Base-by-base conservation (phyloP, 192 early-diverging fungal genomes). In the Coemansia sp. region DNA sequence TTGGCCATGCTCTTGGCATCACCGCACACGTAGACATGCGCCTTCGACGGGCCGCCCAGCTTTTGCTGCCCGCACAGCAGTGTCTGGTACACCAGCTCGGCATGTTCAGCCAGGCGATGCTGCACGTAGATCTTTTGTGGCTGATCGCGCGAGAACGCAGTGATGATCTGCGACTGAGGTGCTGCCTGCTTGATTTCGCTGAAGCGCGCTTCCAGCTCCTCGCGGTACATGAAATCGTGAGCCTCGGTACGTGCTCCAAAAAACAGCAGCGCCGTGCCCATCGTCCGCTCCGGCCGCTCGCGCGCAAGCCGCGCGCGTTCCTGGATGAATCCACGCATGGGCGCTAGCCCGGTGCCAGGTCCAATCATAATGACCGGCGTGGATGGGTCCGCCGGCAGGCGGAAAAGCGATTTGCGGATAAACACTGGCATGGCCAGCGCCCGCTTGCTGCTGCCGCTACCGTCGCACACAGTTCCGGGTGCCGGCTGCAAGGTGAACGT, bases 281-380 rank as follows among this genome's bases (percentile, higher is more conserved):
- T 66, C 31, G 82, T 80, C 29, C 19, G 27, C 10, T 77, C 82
- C 23, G 85, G 77, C 9, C 18, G 9, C 19, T 80, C 84, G 51
- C 81, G 80, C 2, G 63, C 64, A 27, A 81, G 74, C 37, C 61
- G 46, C 4, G 87, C 84, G 43, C 97, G 90, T 62, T 99, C 97
- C 49, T 88, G 86, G 9, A 97, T 65, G 60, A 99, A 99, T 4
- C 88, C 97, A 39, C 97, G 84, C 87, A 99, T 97, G 22, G 97
- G 97, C 14, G 97, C 97, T 32, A 99, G 90, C 37, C 97, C 97
- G 4, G 97, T 99, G 39, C 97, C 97, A n/a, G 97, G 97, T 0
- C 97, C 97, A 27, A 99, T 78, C 97, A 99, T 99, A 27, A 99
- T 83, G 55, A 99, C 74, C 14, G 97, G 97, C 9, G 84, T 62